Percentiles rank a stretch among this genome's conserved stretches.
Conservation (phyloP, 345 rosid genomes). For the Citrus unshiu region DNA sequence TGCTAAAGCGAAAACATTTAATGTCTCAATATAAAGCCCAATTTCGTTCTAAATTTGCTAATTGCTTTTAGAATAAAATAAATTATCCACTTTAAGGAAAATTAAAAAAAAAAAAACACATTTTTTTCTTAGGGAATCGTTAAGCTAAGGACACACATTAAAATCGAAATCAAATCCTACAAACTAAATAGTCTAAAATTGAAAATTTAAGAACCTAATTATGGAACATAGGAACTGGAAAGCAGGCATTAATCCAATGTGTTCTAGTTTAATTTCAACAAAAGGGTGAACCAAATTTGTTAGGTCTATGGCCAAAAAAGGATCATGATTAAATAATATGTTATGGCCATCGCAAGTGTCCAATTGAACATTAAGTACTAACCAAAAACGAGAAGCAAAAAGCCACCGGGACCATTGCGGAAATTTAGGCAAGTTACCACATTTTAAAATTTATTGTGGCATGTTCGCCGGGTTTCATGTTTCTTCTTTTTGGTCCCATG, state of each 20-base stretch:
- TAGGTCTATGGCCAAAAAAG: neutral
- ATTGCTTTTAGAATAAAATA: too few species aligned
- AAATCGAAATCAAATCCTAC: too few species aligned
- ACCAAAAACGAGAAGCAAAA: neutral
- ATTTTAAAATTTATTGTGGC: neutral
- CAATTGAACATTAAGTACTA: neutral
- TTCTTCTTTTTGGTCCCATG: neutral
- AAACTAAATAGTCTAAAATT: too few species aligned
- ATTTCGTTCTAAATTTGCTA: neutral
- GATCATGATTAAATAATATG: neutral
- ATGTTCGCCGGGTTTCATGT: neutral
- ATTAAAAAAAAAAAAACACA: too few species aligned
- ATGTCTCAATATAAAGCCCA: neutral
- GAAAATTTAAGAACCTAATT: neutral
- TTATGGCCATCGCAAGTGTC: neutral
- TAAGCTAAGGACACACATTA: too few species aligned
- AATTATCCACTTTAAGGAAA: too few species aligned
- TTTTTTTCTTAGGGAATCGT: too few species aligned
- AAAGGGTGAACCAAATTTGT: neutral
- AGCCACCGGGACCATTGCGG: neutral
- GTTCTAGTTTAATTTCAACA: too few species aligned
- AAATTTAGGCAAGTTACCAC: conserved; percentile 13
- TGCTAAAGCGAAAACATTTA: neutral
- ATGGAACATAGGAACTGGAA: neutral
- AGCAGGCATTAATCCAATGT: neutral